Evolutionary conservation across 129 eudicot species (phyloP), one percentile per base, ranked within the genome.

Genomic region (Centrapalus pauciflorus): DNA sequence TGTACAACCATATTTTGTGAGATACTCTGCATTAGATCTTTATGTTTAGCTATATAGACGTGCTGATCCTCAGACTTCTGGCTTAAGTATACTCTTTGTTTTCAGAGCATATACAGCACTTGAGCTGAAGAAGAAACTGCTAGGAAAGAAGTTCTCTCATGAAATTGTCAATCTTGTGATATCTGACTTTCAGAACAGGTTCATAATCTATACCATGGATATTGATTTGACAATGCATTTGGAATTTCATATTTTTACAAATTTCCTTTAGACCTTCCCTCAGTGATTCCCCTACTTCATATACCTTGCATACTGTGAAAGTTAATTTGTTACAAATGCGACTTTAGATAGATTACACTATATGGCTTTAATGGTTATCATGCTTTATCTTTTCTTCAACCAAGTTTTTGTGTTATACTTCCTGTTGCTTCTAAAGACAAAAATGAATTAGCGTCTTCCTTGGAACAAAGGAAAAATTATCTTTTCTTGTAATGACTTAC

Each of bases 171-270:
- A 84, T 70, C 77, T 79, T 43, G 97, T 90, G 70, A 73, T 87
- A 45, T 49, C 76, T 26, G 84, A 85, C 79, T 81, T 89, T 77
- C 79, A 83, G 64, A 83, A 74, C 83, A 89, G 94, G 96, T 89
- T 30, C 64, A 35, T 67, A 50, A 43, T 30, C 61, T 24, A 37
- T 52, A 60, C 51, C 63, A 30, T 32, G 29, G 14, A 60, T 79
- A 27, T 37, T 54, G 13, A 46, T 28, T 59, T 46, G 40, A 25
- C 32, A 61, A 35, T 67, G 35, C 27, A 54, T 24, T 20, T 23
- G n/a, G 37, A 34, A 34, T 30, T 24, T 21, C 19, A 21, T 16
- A 25, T 35, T 34, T 37, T 17, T 32, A 55, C 41, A 52, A 4
- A 4, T 28, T 64, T 46, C 10, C 24, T 63, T 52, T 2, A 20